These are phyloP conservation scores for Ceratocystis lukuohia DNA, from an alignment of 2,329 filamentous ascomycete genomes.

Conservation along the genomic window DNA sequence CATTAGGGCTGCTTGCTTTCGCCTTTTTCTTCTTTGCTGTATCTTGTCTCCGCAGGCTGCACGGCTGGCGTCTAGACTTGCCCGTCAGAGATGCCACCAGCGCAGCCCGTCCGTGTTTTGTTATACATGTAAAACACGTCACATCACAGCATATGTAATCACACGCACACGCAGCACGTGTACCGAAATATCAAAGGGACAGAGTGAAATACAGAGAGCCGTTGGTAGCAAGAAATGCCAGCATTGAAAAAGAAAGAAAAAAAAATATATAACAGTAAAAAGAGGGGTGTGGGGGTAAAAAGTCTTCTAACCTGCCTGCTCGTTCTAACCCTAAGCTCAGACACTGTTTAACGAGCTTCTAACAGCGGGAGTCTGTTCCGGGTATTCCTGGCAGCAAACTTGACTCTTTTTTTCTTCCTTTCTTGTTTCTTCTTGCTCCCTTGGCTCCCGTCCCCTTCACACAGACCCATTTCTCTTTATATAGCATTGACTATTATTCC, in stretches of 20 bases:
- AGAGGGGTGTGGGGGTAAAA: too few relatives aligned
- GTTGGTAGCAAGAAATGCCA: not conserved
- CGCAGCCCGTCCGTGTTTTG: not conserved
- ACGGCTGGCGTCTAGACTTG: not conserved
- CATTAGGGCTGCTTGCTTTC: not conserved
- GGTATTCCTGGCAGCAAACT: not conserved
- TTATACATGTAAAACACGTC: not conserved
- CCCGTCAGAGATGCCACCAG: not conserved
- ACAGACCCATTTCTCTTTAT: not conserved
- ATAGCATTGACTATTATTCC: slow-evolving; percentile 3
- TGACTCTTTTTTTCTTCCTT: not conserved
- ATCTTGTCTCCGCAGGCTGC: not conserved
- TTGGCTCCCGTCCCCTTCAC: not conserved
- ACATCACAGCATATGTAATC: not conserved
- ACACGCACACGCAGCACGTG: not conserved
- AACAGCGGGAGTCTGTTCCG: not conserved
- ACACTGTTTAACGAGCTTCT: too few relatives aligned
- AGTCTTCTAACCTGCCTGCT: too few relatives aligned
- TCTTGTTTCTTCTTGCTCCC: not conserved
- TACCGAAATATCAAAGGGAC: not conserved
- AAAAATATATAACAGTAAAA: not conserved
- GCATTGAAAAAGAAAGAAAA: not conserved
- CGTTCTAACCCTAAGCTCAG: too few relatives aligned
- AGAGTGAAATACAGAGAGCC: too few relatives aligned
- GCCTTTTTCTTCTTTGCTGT: not conserved